phyloP scores from a whole-genome alignment of 257 asterid species.

The Galeopsis tetrahit region DNA sequence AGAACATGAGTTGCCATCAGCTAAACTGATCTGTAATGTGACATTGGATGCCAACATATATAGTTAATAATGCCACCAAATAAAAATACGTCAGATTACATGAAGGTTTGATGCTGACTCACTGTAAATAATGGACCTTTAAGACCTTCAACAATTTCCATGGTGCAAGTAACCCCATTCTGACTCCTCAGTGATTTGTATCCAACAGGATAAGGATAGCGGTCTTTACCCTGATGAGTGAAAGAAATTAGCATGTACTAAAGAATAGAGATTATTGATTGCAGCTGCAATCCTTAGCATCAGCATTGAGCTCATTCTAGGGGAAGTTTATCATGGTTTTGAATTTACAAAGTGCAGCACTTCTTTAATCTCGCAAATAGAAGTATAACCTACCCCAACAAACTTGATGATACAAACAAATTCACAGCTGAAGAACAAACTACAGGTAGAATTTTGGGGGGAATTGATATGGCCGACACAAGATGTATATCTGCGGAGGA shows the following conservation, averaged over 20 bases:
- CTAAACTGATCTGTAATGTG: slow-evolving; percentile 66
- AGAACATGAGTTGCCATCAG: slow-evolving; percentile 74
- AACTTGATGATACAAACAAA: not conserved
- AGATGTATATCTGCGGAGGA: not conserved
- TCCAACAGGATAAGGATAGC: slow-evolving; percentile 95
- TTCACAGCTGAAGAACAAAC: not conserved
- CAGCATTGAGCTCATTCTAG: not conserved
- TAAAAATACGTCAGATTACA: slow-evolving; percentile 6
- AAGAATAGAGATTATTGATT: slow-evolving; percentile 2
- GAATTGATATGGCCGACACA: not conserved
- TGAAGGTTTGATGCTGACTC: slow-evolving; percentile 37
- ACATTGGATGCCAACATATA: slow-evolving; percentile 28
- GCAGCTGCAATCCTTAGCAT: slow-evolving; percentile 27
- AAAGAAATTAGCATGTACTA: slow-evolving; percentile 29
- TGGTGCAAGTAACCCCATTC: slow-evolving; percentile 66
- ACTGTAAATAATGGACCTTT: slow-evolving; percentile 89
- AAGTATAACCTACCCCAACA: slow-evolving; percentile 16
- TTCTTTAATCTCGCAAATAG: slow-evolving; percentile 25
- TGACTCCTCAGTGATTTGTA: slow-evolving; percentile 76
- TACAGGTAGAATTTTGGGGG: not conserved
- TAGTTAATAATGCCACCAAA: slow-evolving; percentile 14
- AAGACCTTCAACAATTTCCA: slow-evolving; percentile 88
- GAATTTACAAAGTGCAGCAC: slow-evolving; percentile 11
- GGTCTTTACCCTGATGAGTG: slow-evolving; percentile 80
- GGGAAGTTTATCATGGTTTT: slow-evolving; percentile 22